Evolutionary conservation across 257 asterid genomes (phyloP).

Genomic region (Solanum piurae): DNA sequence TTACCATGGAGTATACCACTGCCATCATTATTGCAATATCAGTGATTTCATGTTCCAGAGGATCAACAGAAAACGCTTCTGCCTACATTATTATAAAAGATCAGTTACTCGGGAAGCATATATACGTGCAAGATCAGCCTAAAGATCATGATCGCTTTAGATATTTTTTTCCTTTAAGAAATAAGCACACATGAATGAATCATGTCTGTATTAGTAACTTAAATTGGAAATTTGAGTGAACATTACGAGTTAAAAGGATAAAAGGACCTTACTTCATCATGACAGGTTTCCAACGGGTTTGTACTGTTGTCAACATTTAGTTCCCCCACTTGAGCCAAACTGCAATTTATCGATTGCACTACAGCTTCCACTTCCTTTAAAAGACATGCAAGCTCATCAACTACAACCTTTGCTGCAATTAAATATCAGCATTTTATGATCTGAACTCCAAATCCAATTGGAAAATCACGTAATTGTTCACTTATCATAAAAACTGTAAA

Average conservation of each 20-base stretch:
- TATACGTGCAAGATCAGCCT: background rate
- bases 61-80: conserved; percentile 9
- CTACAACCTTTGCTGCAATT: conserved; percentile 37
- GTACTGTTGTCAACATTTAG: conserved; percentile 13
- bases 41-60: conserved; percentile 27
- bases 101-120: background rate
- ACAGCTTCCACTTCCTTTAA: conserved; percentile 33
- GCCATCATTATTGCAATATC: conserved; percentile 64
- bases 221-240: background rate
- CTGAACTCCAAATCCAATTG: background rate
- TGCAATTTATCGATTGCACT: conserved; percentile 20
- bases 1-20: conserved; percentile 49
- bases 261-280: conserved; percentile 16
- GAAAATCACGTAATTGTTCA: background rate
- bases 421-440: background rate
- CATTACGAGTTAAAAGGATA: background rate
- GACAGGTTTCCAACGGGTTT: conserved; percentile 11
- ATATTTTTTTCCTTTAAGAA: background rate
- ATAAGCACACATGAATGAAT: background rate
- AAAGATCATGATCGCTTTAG: background rate
- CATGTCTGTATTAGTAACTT: background rate
- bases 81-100: conserved; percentile 13
- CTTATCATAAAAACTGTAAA: background rate
- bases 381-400: conserved; percentile 49
- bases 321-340: conserved; percentile 12